Conservation (phyloP, 495 filamentous ascomycete genomes). For the Bathelium albidoporum region DNA sequence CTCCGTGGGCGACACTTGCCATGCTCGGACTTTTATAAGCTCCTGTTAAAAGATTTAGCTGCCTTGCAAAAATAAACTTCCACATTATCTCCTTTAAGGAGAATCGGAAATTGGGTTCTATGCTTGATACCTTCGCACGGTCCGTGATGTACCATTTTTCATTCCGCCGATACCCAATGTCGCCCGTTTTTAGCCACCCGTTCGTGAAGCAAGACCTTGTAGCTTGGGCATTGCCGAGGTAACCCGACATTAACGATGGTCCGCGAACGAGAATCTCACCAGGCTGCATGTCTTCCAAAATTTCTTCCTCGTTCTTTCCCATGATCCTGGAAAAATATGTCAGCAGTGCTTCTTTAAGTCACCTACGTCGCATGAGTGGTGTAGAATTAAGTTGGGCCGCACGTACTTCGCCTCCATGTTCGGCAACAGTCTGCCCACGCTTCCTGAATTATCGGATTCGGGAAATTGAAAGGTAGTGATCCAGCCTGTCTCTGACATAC, state of each 20-base stretch:
- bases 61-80: too few relatives aligned
- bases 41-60: background rate
- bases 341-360: too few relatives aligned
- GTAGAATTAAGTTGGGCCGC: too few relatives aligned
- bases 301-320: background rate
- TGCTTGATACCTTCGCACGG: slow-evolving; percentile 19
- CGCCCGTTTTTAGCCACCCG: slow-evolving; percentile 31
- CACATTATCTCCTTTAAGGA: too few relatives aligned
- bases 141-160: slow-evolving; percentile 21
- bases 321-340: too few relatives aligned
- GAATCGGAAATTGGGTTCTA: slow-evolving; percentile 1
- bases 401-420: slow-evolving; percentile 18
- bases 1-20: slow-evolving; percentile 20
- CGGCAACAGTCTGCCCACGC: slow-evolving; percentile 21
- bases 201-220: slow-evolving; percentile 53
- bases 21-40: slow-evolving; percentile 21
- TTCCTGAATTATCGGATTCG: slow-evolving; percentile 22
- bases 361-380: too few relatives aligned
- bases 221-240: slow-evolving; percentile 55
- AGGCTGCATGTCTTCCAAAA: background rate
- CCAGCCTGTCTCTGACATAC: slow-evolving; percentile 23
- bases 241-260: slow-evolving; percentile 15
- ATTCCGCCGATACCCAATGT: slow-evolving; percentile 13
- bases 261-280: slow-evolving; percentile 20
- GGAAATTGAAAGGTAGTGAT: slow-evolving; percentile 15